phyloP scores from a whole-genome alignment of 2,329 filamentous ascomycete genomes.

The Talaromyces sp. region DNA sequence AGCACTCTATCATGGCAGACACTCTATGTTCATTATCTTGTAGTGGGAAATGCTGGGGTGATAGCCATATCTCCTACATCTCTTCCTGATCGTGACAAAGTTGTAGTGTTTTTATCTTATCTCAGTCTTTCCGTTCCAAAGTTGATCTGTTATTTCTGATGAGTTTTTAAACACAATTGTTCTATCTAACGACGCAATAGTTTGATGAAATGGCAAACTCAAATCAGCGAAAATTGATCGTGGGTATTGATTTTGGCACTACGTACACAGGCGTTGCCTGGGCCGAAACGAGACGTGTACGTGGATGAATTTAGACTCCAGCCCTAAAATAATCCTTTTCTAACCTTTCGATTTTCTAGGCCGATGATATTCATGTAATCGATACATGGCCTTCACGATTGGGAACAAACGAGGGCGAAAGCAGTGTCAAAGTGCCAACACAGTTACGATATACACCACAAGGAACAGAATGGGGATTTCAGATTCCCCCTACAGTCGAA shows the following conservation, averaged over 20 bases:
- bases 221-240: conserved; percentile 95
- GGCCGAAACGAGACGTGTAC: conserved; percentile 39
- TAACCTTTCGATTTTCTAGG: background rate
- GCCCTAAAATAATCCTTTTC: conserved; percentile 54
- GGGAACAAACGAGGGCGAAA: conserved; percentile 46
- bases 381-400: background rate
- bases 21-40: background rate
- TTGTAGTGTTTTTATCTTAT: background rate
- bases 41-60: background rate
- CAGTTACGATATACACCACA: conserved; percentile 98
- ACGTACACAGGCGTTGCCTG: conserved; percentile 98
- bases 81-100: background rate
- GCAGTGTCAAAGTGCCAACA: conserved; percentile 97
- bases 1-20: background rate
- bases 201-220: conserved; percentile 55
- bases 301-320: conserved; percentile 66
- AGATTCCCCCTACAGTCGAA: conserved; percentile 95
- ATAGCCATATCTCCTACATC: background rate
- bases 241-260: conserved; percentile 98
- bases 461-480: conserved; percentile 98
- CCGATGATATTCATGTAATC: background rate
- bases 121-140: background rate
- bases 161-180: background rate
- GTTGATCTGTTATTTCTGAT: background rate
- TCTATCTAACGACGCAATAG: background rate